These are phyloP conservation scores for Aspergillus nomiae DNA, from an alignment of 2,329 filamentous ascomycete species.

Conservation along the genomic window DNA sequence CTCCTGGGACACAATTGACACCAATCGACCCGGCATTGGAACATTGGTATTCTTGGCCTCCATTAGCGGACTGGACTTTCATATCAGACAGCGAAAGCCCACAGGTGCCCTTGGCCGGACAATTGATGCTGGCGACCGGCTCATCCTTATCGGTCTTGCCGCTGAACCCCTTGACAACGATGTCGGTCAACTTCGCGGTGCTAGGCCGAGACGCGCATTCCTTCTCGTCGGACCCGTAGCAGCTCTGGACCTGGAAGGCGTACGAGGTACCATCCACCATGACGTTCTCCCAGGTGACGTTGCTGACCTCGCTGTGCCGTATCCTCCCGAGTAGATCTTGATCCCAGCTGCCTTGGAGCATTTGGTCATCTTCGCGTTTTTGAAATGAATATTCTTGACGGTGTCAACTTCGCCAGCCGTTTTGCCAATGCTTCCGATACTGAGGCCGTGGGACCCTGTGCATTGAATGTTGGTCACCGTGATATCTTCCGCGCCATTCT, in stretches of 20 bases:
- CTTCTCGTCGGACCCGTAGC: not conserved
- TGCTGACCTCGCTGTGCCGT: constrained; percentile 2
- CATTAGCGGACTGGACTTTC: not conserved
- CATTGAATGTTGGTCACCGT: constrained; percentile 47
- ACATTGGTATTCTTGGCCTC: not conserved
- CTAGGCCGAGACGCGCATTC: not conserved
- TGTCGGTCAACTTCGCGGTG: not conserved
- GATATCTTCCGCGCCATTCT: constrained; percentile 43
- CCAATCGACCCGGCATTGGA: not conserved
- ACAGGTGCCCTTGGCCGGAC: not conserved
- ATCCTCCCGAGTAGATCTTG: constrained; percentile 29
- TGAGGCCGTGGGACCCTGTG: constrained; percentile 52
- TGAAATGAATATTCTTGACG: constrained; percentile 48
- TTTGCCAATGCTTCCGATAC: constrained; percentile 50
- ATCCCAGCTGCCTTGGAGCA: constrained; percentile 51
- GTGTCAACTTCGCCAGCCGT: constrained; percentile 34
- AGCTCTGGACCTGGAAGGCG: not conserved
- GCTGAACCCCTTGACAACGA: not conserved
- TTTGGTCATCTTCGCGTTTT: constrained; percentile 43
- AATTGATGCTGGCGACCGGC: not conserved
- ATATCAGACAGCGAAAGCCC: not conserved
- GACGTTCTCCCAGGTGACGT: constrained; percentile 6
- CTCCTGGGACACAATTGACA: not conserved
- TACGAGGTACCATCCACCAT: not conserved
- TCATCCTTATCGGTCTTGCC: not conserved